phyloP scores from a whole-genome alignment of 2,329 filamentous ascomycete species.

The Colletotrichum coccodes region DNA sequence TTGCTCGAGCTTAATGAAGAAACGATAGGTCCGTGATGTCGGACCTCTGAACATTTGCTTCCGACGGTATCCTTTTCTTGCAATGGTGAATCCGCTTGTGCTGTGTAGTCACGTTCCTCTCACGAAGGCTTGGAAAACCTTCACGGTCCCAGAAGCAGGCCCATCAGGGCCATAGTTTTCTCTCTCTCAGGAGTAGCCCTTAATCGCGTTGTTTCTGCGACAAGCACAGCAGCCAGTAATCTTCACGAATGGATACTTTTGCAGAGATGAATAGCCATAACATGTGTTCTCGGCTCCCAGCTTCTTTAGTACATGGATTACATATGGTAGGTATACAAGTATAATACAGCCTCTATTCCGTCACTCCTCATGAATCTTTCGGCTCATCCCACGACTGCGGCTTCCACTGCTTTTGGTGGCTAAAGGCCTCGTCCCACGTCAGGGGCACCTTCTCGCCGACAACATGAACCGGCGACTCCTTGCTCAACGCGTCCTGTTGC shows the following conservation, averaged over 20 bases:
- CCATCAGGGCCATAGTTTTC: too few species aligned
- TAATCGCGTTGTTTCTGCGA: too few species aligned
- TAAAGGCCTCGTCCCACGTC: constrained; percentile 48
- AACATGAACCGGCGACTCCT: constrained; percentile 56
- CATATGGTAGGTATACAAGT: constrained; percentile 1
- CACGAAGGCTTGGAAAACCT: too few species aligned
- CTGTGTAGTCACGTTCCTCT: too few species aligned
- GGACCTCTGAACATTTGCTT: too few species aligned
- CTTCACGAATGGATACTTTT: too few species aligned
- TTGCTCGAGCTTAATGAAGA: neutral
- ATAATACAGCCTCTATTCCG: constrained; percentile 1
- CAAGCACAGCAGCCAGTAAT: too few species aligned
- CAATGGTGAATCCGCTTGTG: too few species aligned
- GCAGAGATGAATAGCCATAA: constrained; percentile 12
- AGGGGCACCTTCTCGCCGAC: constrained; percentile 52
- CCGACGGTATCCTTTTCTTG: too few species aligned
- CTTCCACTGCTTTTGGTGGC: constrained; percentile 26
- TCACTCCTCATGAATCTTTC: neutral
- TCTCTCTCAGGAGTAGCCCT: too few species aligned
- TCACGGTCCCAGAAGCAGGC: too few species aligned
- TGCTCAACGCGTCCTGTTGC: constrained; percentile 62
- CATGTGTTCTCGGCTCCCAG: neutral
- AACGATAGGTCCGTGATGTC: neutral
- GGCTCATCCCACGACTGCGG: constrained; percentile 1
- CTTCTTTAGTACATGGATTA: constrained; percentile 22